Conservation (phyloP, 768 basidiomycete genomes). For the Mrakia hoshinonis region DNA sequence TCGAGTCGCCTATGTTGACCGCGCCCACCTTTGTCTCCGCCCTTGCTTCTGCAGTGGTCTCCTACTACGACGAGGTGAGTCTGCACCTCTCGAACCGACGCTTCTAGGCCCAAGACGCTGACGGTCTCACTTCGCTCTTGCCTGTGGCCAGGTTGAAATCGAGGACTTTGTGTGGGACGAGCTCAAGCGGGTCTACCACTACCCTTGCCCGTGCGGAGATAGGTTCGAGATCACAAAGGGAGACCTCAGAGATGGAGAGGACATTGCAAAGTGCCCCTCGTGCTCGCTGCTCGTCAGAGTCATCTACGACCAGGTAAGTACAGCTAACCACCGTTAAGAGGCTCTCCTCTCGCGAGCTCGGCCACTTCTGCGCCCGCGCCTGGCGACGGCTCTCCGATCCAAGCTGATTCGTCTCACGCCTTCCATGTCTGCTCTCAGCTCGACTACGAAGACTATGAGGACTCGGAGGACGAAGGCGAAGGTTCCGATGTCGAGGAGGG, state of each 20-base stretch:
- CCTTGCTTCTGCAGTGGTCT: neutral
- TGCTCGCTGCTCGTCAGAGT: conserved; percentile 89
- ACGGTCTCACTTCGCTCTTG: neutral
- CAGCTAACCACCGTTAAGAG: no score
- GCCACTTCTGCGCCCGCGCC: neutral
- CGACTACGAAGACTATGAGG: conserved; percentile 29
- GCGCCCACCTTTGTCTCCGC: neutral
- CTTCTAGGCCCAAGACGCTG: no score
- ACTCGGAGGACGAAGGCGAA: conserved; percentile 27
- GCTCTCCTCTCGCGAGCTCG: neutral
- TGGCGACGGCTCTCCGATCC: no score
- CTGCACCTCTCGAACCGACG: no score
- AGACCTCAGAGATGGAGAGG: conserved; percentile 81
- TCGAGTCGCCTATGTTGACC: neutral
- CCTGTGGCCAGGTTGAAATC: conserved; percentile 62
- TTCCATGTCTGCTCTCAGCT: conserved; percentile 10
- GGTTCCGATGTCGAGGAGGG: conserved; percentile 13
- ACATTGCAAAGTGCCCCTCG: conserved; percentile 90
- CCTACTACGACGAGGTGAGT: conserved; percentile 21
- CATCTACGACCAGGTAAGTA: conserved; percentile 83
- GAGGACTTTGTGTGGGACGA: conserved; percentile 89
- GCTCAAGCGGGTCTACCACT: conserved; percentile 76
- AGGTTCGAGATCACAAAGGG: conserved; percentile 85
- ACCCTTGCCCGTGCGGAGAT: conserved; percentile 96
- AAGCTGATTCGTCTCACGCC: neutral